Base-by-base conservation (phyloP, 129 eudicot genomes). In the Mikania micrantha region DNA sequence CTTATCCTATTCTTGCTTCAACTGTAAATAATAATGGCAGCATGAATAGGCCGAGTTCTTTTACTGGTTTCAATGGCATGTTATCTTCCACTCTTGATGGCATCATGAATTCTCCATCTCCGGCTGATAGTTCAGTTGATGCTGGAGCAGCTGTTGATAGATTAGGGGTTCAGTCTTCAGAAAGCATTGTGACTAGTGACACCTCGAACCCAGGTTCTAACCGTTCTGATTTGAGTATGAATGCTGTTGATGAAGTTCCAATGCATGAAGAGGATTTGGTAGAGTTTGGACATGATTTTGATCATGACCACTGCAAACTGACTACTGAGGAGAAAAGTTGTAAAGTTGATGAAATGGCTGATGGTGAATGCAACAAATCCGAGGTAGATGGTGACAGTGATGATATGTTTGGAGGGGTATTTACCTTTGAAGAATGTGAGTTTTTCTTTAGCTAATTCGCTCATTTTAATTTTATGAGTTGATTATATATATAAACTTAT, bases 371-470 rank as follows among this genome's bases (percentile, higher is more conserved):
- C 6, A 32, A 32, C 6, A 80, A 82, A 61, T 60, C 79, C 10
- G 92, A 85, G 70, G 92, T 85, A 61, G 89, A 88, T 76, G 87
- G 74, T 36, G 96, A 85, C 29, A 74, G 76, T 63, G 91, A 88
- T 54, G 89, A 81, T 50, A 80, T 88, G 85, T 85, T 85, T 77
- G 96, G 96, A 60, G 81, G 92, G 41, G 93, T 88, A 41, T 88
- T 88, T 77, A 83, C 74, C 64, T 83, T 87, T 19, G 93, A 88
- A 77, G 96, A 88, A 85, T 84, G 96, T 88, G 52, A 56, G 84
- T 11, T n/a, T 27, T 57, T 75, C 42, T 20, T 7, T 15, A 20
- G 36, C 36, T n/a, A 11, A 54, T 32, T 4, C 6, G 6, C 6
- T 4, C 4, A 32, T 3, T 32, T 32, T 32, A 32, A 29, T 29